Evolutionary conservation across 805 yeast species (phyloP), one percentile per base, ranked within the genome.

Genomic region (Kazachstania kunashirensis): DNA sequence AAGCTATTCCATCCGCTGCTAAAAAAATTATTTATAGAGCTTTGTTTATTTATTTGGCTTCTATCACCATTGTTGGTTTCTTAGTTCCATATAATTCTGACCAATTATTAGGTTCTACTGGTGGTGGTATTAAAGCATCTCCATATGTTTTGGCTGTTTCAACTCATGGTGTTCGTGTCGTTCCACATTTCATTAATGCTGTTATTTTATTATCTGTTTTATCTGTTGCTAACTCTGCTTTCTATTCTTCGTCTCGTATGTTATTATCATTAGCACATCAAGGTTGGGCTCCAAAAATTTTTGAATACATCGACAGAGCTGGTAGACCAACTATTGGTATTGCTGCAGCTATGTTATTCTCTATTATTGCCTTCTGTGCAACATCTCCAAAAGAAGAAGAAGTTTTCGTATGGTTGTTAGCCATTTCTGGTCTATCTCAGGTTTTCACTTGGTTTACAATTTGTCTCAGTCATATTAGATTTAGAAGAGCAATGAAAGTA

Each of bases 201-300:
- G 84, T 79, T 33, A 79, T 80, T 47, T 62, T 80, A 59, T 53
- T 80, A 36, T 78, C 86, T 1, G 85, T 80, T 20, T 55, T 79
- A 36, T 79, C 86, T 6, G 86, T 79, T 37, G 86, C 84, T 52
- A 80, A 80, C 63, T 75, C 86, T 18, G 77, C 86, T 2, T 77
- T 78, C 32, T 80, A 70, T 54, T 82, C 79, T 18, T 69, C 79
- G 47, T 77, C 86, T 30, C 72, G 88, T 67, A 68, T 84, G n/a
- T 54, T 80, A 37, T 75, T 77, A 42, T 70, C 82, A 23, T 62
- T 80, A 48, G 76, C 85, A n/a, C 77, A 75, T 42, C 82, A 77
- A 57, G 82, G 84, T 14, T 70, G 73, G 50, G 82, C 78, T 36
- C 88, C 88, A 48, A 55, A 57, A 37, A 50, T 47, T 52, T 56